A percentile compares a stretch with the other conserved stretches of the same genome.
Evolutionary conservation across 1,284 basidiomycete genomes (phyloP).

Genomic region (Ceratobasidium sp.): DNA sequence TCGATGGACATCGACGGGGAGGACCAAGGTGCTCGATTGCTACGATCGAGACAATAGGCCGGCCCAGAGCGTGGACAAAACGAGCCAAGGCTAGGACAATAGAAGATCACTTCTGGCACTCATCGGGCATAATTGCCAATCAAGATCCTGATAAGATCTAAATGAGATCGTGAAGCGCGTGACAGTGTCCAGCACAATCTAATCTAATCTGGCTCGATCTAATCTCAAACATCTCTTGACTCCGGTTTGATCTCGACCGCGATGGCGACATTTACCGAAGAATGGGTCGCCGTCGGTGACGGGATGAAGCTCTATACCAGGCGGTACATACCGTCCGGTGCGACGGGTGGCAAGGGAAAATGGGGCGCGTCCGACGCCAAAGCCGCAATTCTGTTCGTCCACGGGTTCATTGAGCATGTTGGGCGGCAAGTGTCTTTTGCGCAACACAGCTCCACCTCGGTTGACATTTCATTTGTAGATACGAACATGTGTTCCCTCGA

Average conservation of each 20-base stretch:
- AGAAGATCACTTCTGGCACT: slow-evolving; percentile 12
- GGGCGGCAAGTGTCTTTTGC: slow-evolving; percentile 26
- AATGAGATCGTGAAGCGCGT: not conserved
- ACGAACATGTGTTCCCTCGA: slow-evolving; percentile 69
- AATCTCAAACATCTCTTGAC: too few species aligned
- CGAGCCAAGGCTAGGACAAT: slow-evolving; percentile 2
- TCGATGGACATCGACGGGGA: slow-evolving; percentile 43
- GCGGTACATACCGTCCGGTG: slow-evolving; percentile 52
- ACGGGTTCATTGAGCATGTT: slow-evolving; percentile 68
- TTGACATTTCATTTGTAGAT: slow-evolving; percentile 55
- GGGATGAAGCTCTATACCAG: slow-evolving; percentile 70
- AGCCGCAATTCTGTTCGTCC: slow-evolving; percentile 78
- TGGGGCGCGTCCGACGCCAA: slow-evolving; percentile 52
- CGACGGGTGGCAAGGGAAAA: slow-evolving; percentile 45
- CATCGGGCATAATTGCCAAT: not conserved
- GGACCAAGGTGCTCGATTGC: slow-evolving; percentile 46
- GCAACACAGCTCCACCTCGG: not conserved
- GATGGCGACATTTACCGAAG: slow-evolving; percentile 45
- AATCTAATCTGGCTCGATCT: too few species aligned
- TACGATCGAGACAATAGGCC: slow-evolving; percentile 10
- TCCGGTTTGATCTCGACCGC: slow-evolving; percentile 18
- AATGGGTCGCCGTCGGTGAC: slow-evolving; percentile 68
- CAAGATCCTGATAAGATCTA: not conserved
- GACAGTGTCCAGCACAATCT: not conserved
- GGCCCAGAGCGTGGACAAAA: slow-evolving; percentile 12